Evolutionary conservation across 202 grass and related monocot genomes (phyloP), one percentile per base, ranked within the genome.

Genomic region (Panicum virgatum): DNA sequence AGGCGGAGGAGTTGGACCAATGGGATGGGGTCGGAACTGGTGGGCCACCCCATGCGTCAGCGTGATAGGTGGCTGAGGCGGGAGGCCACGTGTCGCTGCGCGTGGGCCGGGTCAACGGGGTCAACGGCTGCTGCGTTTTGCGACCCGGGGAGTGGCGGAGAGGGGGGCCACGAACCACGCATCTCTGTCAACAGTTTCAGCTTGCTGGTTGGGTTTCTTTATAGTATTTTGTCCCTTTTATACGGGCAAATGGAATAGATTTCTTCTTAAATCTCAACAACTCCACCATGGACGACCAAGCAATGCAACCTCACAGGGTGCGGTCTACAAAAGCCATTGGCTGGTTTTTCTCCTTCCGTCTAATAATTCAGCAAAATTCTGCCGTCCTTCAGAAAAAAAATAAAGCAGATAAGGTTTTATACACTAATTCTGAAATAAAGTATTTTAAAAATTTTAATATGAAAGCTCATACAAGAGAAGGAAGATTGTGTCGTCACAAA

Each of bases 1-100:
- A 23, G 72, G 32, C 2, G 32, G 62, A 57, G n/a, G 43, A 47
- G 45, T 54, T 65, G 66, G 66, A 56, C 83, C 68, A 74, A 56
- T 47, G 47, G 66, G 51, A 43, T 43, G 18, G 70, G 5, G 12
- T 16, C 22, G 37, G 2, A 46, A 58, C 65, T 32, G 27, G 65
- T 66, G 69, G 84, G 77, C 58, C 66, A 63, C 27, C n/a, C 20
- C 18, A 44, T 18, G 38, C 84, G 60, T 80, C 84, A 86, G 84
- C 84, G 38, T 86, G 84, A 86, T 48, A 80, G 48, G 29, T 75
- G 50, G 26, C 13, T 80, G 83, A 79, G 66, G 34, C 32, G 1
- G 59, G 14, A 37, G 59, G 4, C 43, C 29, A 13, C 66, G 83
- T 79, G 75, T 18, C 54, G 27, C 25, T 46, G 62, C 13, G 52